These are phyloP conservation scores for Trichomonascaceae sp. DNA, from an alignment of 1,139 yeast species.

Conservation along the genomic window DNA sequence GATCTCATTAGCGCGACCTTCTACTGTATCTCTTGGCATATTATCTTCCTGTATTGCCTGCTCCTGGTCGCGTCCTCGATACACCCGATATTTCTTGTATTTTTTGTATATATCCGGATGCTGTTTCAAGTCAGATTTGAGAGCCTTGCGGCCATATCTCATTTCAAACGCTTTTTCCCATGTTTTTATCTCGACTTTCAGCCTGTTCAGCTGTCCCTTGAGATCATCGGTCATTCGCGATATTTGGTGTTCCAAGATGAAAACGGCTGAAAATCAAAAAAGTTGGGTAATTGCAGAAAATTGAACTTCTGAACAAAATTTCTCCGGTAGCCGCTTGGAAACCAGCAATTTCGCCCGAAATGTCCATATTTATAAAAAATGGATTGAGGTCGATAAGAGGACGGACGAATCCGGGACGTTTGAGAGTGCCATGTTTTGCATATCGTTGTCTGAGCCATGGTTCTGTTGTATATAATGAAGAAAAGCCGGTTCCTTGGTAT, in stretches of 20 bases:
- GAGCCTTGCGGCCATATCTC: slow-evolving; percentile 44
- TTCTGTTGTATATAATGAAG: not conserved
- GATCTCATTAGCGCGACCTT: not conserved
- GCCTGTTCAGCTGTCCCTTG: slow-evolving; percentile 6
- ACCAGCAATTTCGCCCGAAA: not conserved
- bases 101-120: slow-evolving; percentile 37
- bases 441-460: not conserved
- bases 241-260: not conserved
- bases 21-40: not conserved
- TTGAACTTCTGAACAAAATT: not conserved
- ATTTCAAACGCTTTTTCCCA: slow-evolving; percentile 55
- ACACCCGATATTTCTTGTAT: slow-evolving; percentile 41
- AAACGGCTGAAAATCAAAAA: not conserved
- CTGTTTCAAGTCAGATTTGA: slow-evolving; percentile 47
- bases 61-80: slow-evolving; percentile 21
- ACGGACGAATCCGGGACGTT: not conserved
- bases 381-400: not conserved
- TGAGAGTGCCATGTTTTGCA: not conserved
- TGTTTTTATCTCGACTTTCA: slow-evolving; percentile 43
- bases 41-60: not conserved
- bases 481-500: slow-evolving; percentile 25
- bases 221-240: not conserved
- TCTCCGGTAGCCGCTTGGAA: no score
- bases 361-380: not conserved
- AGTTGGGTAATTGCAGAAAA: not conserved